Evolutionary conservation across 2,329 filamentous ascomycete genomes (phyloP).

Genomic region (Macrophomina pseudophaseolina): DNA sequence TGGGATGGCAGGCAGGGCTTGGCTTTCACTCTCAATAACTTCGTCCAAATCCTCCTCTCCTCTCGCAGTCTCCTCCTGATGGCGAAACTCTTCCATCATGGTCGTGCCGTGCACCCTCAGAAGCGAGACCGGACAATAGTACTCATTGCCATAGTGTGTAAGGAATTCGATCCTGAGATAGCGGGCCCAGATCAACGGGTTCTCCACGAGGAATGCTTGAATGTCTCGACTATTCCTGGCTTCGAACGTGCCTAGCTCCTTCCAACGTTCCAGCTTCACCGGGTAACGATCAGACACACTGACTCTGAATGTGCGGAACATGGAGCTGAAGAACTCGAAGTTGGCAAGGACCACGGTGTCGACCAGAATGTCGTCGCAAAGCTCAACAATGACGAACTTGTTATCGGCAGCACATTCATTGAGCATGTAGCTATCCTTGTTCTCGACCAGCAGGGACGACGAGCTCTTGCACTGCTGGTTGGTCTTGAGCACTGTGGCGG

Average conservation of each 20-base stretch:
- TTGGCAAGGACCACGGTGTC: slow-evolving; percentile 98
- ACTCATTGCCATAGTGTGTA: slow-evolving; percentile 94
- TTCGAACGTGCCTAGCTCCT: slow-evolving; percentile 83
- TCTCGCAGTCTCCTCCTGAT: slow-evolving; percentile 73
- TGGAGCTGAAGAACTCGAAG: slow-evolving; percentile 98
- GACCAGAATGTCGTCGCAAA: slow-evolving; percentile 84
- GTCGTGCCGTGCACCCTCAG: slow-evolving; percentile 90
- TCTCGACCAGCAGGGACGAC: slow-evolving; percentile 88
- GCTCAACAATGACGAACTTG: slow-evolving; percentile 93
- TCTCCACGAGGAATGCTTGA: slow-evolving; percentile 91
- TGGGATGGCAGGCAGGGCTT: slow-evolving; percentile 17
- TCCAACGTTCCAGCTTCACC: slow-evolving; percentile 91
- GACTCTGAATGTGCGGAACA: slow-evolving; percentile 87
- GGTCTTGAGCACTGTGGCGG: slow-evolving; percentile 89
- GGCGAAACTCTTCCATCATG: slow-evolving; percentile 92
- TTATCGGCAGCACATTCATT: slow-evolving; percentile 85
- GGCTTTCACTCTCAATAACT: slow-evolving; percentile 42
- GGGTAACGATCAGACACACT: slow-evolving; percentile 95
- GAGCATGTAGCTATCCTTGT: slow-evolving; percentile 98
- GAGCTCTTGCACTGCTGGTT: slow-evolving; percentile 85
- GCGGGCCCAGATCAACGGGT: slow-evolving; percentile 93
- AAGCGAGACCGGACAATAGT: slow-evolving; percentile 91
- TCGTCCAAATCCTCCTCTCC: slow-evolving; percentile 66
- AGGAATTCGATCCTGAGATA: slow-evolving; percentile 92
- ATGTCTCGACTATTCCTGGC: slow-evolving; percentile 92